These are phyloP conservation scores for Cyberlindnera nakhonratchasimensis DNA, from an alignment of 805 yeast species.

Conservation along the genomic window DNA sequence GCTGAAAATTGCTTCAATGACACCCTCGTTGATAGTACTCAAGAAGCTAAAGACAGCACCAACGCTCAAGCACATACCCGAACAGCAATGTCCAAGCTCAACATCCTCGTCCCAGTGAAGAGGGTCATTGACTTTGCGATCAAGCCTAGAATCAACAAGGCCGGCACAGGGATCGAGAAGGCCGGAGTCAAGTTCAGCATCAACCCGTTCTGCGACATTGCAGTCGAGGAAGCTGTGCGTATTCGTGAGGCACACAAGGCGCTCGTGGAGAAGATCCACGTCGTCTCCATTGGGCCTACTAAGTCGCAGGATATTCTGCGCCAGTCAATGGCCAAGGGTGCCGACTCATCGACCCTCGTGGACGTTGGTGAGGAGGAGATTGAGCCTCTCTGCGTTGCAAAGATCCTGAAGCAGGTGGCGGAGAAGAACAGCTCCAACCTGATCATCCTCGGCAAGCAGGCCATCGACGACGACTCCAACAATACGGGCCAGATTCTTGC, in stretches of 20 bases:
- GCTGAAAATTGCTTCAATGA: neutral
- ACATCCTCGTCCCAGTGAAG: constrained; percentile 89
- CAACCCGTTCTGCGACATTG: constrained; percentile 97
- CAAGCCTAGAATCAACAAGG: constrained; percentile 86
- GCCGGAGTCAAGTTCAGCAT: constrained; percentile 89
- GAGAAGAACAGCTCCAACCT: constrained; percentile 70
- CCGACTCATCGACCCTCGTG: constrained; percentile 77
- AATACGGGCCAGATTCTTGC: constrained; percentile 98
- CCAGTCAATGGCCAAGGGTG: constrained; percentile 93
- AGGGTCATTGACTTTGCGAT: constrained; percentile 92
- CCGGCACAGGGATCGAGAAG: constrained; percentile 75
- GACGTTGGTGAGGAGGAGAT: constrained; percentile 70
- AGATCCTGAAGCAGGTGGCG: constrained; percentile 70
- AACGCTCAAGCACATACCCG: neutral
- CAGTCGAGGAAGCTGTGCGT: constrained; percentile 89
- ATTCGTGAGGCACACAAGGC: constrained; percentile 63
- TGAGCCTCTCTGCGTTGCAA: constrained; percentile 89
- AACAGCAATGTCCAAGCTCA: constrained; percentile 43
- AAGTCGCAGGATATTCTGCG: constrained; percentile 87
- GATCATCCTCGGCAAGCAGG: constrained; percentile 91
- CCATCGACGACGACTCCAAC: constrained; percentile 92
- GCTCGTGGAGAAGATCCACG: constrained; percentile 78
- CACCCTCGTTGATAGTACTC: neutral
- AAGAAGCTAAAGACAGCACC: neutral
- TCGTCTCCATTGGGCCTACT: constrained; percentile 84